phyloP scores from a whole-genome alignment of 768 basidiomycete genomes.

The Tylopilus sp. region DNA sequence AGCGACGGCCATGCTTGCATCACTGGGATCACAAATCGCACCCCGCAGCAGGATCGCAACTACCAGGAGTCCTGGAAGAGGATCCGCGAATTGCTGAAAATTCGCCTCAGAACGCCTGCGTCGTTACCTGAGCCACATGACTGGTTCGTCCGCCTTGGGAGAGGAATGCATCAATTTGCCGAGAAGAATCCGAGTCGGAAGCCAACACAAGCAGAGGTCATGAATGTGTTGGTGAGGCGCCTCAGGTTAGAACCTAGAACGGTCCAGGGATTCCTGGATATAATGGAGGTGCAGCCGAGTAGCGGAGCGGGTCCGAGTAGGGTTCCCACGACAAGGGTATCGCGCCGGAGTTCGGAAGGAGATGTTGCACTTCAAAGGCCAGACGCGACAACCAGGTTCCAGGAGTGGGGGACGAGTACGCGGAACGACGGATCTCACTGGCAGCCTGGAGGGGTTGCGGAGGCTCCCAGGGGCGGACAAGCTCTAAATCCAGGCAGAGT shows the following conservation, averaged over 20 bases:
- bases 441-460: too few relatives aligned
- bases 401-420: too few relatives aligned
- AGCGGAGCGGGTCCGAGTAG: too few relatives aligned
- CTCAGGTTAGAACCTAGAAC: not conserved
- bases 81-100: constrained; percentile 19
- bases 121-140: not conserved
- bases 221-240: not conserved
- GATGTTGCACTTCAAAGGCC: not conserved
- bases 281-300: not conserved
- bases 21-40: constrained; percentile 33
- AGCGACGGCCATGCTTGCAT: constrained; percentile 40
- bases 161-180: not conserved
- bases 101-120: too few relatives aligned
- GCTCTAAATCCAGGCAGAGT: not conserved
- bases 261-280: not conserved
- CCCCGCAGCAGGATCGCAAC: constrained; percentile 18
- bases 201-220: not conserved
- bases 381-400: too few relatives aligned
- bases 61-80: constrained; percentile 20
- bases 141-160: not conserved
- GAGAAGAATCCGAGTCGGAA: not conserved
- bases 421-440: too few relatives aligned
- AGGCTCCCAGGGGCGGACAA: too few relatives aligned
- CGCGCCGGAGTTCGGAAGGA: not conserved
- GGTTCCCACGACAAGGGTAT: too few relatives aligned